A percentile compares a stretch with the other conserved stretches of the same genome.
Conservation (phyloP, 208 protist genomes). For the Acanthamoeba healyi region DNA sequence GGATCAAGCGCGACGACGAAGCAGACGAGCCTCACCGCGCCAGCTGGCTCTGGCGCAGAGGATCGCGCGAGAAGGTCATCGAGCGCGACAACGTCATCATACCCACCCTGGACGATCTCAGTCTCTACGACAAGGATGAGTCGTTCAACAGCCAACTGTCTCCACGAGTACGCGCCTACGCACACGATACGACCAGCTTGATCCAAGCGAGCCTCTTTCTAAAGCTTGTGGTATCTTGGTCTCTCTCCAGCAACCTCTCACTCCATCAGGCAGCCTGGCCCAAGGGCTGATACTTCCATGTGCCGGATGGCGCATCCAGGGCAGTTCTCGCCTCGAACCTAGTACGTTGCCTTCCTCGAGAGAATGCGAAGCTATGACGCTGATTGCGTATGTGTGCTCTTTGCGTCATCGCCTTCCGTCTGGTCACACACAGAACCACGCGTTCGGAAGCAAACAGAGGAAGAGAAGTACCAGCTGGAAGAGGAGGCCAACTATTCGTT, state of each 20-base stretch:
- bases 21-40: neutral
- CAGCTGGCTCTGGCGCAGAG: slow-evolving; percentile 37
- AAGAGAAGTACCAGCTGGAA: slow-evolving; percentile 35
- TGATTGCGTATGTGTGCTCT: too few species aligned
- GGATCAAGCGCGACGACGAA: slow-evolving; percentile 47
- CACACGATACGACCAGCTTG: neutral
- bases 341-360: neutral
- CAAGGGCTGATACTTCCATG: slow-evolving; percentile 29
- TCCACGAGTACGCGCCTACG: neutral
- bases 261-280: neutral
- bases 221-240: too few species aligned
- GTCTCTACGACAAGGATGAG: neutral
- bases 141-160: neutral
- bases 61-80: slow-evolving; percentile 1
- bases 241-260: neutral
- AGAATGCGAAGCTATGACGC: neutral
- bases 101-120: neutral
- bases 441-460: neutral
- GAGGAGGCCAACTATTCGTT: slow-evolving; percentile 66
- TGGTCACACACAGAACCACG: neutral
- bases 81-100: slow-evolving; percentile 13
- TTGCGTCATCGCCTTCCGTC: too few species aligned
- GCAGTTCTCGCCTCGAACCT: neutral
- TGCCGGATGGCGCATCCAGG: slow-evolving; percentile 26
- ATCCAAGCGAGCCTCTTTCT: too few species aligned